phyloP scores from a whole-genome alignment of 345 rosid genomes.

The Populus simonii region DNA sequence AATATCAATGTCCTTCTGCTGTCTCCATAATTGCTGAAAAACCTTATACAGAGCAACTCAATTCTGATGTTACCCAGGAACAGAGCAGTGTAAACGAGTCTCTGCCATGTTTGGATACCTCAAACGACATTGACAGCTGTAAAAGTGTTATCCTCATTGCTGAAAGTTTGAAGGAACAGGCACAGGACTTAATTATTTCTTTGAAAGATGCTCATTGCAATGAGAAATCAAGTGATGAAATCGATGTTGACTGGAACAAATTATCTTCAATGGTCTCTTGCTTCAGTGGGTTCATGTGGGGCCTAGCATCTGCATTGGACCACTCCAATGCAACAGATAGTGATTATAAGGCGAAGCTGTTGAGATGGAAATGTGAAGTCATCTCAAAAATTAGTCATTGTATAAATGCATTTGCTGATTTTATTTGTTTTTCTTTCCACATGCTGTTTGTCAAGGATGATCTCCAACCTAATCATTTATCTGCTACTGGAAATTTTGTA shows the following conservation, averaged over 20 bases:
- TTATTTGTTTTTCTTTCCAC: conserved; percentile 36
- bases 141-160: conserved; percentile 36
- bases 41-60: conserved; percentile 23
- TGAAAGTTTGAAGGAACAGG: conserved; percentile 57
- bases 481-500: conserved; percentile 24
- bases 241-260: conserved; percentile 38
- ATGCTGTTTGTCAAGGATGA: conserved; percentile 40
- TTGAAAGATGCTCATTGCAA: conserved; percentile 36
- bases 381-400: conserved; percentile 36
- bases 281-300: conserved; percentile 81
- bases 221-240: conserved; percentile 26
- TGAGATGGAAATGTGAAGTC: conserved; percentile 37
- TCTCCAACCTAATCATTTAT: conserved; percentile 23
- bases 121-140: conserved; percentile 37
- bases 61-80: conserved; percentile 26
- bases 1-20: conserved; percentile 39
- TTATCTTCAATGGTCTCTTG: conserved; percentile 55
- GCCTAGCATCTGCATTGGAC: conserved; percentile 58
- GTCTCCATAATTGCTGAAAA: conserved; percentile 17
- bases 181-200: conserved; percentile 39
- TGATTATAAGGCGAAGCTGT: conserved; percentile 33
- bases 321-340: conserved; percentile 31
- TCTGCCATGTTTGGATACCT: conserved; percentile 24
- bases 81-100: conserved; percentile 15
- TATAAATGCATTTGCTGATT: conserved; percentile 41